Evolutionary conservation across 1,139 yeast species (phyloP).

Genomic region (Komagataea norvegica): DNA sequence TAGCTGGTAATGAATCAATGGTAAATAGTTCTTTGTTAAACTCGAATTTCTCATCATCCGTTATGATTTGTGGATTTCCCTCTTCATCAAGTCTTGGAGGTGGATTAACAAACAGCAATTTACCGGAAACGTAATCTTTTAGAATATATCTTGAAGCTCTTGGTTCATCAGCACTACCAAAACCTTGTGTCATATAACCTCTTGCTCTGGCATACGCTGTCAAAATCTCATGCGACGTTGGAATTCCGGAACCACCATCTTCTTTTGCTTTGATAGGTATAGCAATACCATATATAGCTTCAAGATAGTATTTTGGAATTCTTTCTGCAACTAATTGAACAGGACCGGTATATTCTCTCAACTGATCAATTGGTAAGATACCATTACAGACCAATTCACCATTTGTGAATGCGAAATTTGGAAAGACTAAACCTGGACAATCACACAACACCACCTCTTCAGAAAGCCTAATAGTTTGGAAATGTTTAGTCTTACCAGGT

Average conservation of each 20-base stretch:
- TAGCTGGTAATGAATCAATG: constrained; percentile 59
- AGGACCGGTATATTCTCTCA: constrained; percentile 93
- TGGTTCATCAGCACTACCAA: constrained; percentile 95
- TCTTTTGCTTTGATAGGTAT: constrained; percentile 68
- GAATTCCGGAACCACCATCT: constrained; percentile 87
- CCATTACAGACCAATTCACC: constrained; percentile 98
- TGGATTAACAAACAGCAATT: constrained; percentile 77
- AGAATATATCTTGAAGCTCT: constrained; percentile 90
- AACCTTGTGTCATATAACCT: constrained; percentile 96
- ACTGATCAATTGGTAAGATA: constrained; percentile 94
- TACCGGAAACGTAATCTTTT: constrained; percentile 94
- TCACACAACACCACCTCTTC: constrained; percentile 86
- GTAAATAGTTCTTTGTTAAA: constrained; percentile 76
- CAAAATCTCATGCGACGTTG: constrained; percentile 84
- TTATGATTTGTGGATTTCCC: constrained; percentile 28
- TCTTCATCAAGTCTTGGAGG: constrained; percentile 60
- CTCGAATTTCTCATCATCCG: constrained; percentile 48
- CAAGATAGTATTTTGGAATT: constrained; percentile 82
- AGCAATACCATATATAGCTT: constrained; percentile 91
- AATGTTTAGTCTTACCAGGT: constrained; percentile 98
- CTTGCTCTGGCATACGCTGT: constrained; percentile 95
- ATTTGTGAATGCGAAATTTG: constrained; percentile 93
- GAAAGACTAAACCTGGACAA: constrained; percentile 99
- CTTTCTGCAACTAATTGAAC: constrained; percentile 79
- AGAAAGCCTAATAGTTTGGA: constrained; percentile 89